Base-by-base conservation (phyloP, 805 yeast species). In the Candida pseudoglaebosa region DNA sequence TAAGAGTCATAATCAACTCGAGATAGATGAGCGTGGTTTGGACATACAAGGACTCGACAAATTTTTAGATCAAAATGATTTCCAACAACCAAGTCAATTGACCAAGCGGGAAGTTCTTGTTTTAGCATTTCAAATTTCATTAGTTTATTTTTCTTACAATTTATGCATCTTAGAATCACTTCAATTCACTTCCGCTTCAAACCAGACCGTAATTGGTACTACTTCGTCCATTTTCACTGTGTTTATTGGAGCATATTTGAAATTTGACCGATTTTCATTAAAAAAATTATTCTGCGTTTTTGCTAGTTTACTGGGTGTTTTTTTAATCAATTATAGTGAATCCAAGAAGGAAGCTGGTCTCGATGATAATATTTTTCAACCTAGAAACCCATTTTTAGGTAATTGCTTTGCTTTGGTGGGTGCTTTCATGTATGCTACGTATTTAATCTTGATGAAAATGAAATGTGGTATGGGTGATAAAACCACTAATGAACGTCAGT, bases 211-310 rank as follows among this genome's bases (percentile, higher is more conserved):
- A 7, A 49, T 76, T 13, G 67, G 77, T 5, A 69, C 80, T 2
- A 68, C 78, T 1, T 66, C 79, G 3, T 70, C 80, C 10, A 61
- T 74, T 3, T 76, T 73, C 49, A 73, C 80, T 0, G 54, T 76
- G 24, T 45, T 73, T 12, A 53, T 74, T 15, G 77, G 80, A 1
- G 60, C 55, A 2, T 15, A 57, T 7, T 49, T 64, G 15, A 59
- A 60, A 18, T 67, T 71, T 14, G 82, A 76, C 39, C 47, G 49
- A 5, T 62, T 76, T 43, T 54, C 75, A 12, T 4, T 56, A 10
- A 59, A 63, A 32, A 76, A 76, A 44, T 34, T 69, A 2, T 35
- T 65, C 2, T 71, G 80, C 30, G 72, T 72, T 10, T 32, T 57
- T 3, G 52, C 65, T n/a, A 73, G 78, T 47, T 62, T 71, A 13